Evolutionary conservation across 1,284 basidiomycete species (phyloP).

Genomic region (Papiliotrema fonsecae): DNA sequence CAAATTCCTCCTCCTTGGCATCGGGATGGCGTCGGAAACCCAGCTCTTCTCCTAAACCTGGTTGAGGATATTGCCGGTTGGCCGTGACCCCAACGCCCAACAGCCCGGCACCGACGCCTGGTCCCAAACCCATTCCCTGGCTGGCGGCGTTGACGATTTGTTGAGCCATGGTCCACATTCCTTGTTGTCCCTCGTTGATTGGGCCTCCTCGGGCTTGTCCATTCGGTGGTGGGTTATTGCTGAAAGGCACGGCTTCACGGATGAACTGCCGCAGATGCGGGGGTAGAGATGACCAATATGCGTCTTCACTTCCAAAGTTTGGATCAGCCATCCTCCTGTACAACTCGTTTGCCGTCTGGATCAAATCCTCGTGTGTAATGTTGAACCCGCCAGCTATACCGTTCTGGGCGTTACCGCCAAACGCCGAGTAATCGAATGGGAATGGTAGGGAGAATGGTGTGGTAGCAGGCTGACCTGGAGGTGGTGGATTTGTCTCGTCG

Average conservation of each 20-base stretch:
- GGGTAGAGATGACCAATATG: conserved; percentile 57
- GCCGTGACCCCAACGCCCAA: conserved; percentile 30
- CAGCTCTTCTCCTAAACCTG: conserved; percentile 50
- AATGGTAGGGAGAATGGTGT: conserved; percentile 21
- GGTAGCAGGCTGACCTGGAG: conserved; percentile 13
- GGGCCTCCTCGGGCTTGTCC: conserved; percentile 20
- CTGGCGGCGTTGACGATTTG: conserved; percentile 56
- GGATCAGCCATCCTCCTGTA: conserved; percentile 49
- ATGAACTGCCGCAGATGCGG: conserved; percentile 57
- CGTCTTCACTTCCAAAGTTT: conserved; percentile 52
- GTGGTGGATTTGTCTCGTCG: conserved; percentile 24
- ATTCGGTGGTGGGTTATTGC: conserved; percentile 20
- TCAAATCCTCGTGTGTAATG: conserved; percentile 47
- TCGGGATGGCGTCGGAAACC: conserved; percentile 53
- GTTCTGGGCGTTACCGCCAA: conserved; percentile 1
- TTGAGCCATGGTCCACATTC: conserved; percentile 64
- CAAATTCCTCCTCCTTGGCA: conserved; percentile 51
- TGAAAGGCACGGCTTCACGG: conserved; percentile 54
- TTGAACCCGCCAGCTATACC: conserved; percentile 34
- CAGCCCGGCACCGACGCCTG: conserved; percentile 40
- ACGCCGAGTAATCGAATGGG: conserved; percentile 27
- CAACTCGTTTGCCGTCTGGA: conserved; percentile 48
- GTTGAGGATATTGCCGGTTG: conserved; percentile 28
- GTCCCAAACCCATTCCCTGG: conserved; percentile 51
- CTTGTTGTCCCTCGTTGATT: conserved; percentile 34